Base-by-base conservation (phyloP, 2,329 filamentous ascomycete species). In the Exophiala sp. region DNA sequence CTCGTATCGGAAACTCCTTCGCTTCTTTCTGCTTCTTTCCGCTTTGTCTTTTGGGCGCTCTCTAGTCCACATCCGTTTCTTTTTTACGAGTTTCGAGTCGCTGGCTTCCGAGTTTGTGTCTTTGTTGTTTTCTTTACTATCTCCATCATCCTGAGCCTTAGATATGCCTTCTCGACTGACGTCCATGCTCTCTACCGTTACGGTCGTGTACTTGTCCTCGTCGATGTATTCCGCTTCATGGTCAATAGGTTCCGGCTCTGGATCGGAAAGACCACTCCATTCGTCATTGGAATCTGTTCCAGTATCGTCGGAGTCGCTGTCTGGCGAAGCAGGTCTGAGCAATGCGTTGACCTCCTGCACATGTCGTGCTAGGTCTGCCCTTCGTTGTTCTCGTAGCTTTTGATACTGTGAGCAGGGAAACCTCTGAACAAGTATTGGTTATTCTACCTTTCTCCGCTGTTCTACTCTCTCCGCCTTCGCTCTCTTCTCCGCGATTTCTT, bases 171-270 rank as follows among this genome's bases (percentile, higher is more conserved):
- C 81, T 58, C 81, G 80, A 10, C 85, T 83, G 13, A 94, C 79
- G 56, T 84, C 85, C 59, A 98, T 88, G 9, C 86, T 85, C 66
- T 96, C 91, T 1, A 98, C 83, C 0, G 88, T 96, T 21, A 98
- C 93, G 1, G 88, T 95, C 0, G 93, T 97, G 66, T 88, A 96
- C 65, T 86, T 86, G 67, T 96, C 91, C 66, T 97, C 93, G 67
- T 98, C 93, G 58, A 96, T 80, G 70, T 96, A 98, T 67, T 97
- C 89, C 59, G 91, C 89, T 66, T 95, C 86, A 60, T 88, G 82
- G 64, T 94, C 83, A 38, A 93, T 68, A 32, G 67, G 68, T 14
- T 70, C 68, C 29, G 63, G 56, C 18, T 62, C 42, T 50, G 66
- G 58, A 40, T 85, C 82, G 16, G 75, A 72, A 45, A 89, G 75